Conservation (phyloP, 2,329 filamentous ascomycete species). For the Aspergillus candidus region DNA sequence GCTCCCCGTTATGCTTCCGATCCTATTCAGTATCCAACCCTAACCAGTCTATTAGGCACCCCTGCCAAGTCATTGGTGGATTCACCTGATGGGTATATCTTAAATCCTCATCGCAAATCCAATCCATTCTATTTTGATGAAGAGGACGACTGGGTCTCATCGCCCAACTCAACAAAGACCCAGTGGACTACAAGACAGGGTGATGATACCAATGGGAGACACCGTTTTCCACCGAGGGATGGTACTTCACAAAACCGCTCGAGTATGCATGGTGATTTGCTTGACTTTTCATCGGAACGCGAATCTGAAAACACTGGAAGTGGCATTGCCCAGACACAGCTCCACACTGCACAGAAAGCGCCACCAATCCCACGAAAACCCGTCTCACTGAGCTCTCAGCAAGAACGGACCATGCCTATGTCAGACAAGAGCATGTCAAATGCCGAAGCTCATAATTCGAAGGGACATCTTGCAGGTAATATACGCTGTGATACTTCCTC, state of each 20-base stretch:
- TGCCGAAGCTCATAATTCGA: not conserved
- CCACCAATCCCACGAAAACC: slow-evolving; percentile 61
- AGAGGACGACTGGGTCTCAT: slow-evolving; percentile 74
- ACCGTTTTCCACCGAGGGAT: slow-evolving; percentile 19
- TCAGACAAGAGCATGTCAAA: not conserved
- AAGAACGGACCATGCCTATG: not conserved
- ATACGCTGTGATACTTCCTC: too few species aligned
- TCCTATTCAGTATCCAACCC: slow-evolving; percentile 7
- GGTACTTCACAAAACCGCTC: not conserved
- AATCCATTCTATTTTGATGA: slow-evolving; percentile 74
- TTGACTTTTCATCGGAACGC: too few species aligned
- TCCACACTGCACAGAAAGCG: slow-evolving; percentile 17
- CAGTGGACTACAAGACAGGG: slow-evolving; percentile 7
- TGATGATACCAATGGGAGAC: slow-evolving; percentile 12
- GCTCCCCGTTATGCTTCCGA: not conserved
- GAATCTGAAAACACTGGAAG: too few species aligned
- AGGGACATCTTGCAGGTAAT: too few species aligned
- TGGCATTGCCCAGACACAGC: too few species aligned
- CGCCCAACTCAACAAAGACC: slow-evolving; percentile 10
- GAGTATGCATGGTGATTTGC: too few species aligned
- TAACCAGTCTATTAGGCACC: slow-evolving; percentile 45
- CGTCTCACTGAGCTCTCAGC: slow-evolving; percentile 30
- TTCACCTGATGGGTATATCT: slow-evolving; percentile 58
- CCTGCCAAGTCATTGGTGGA: slow-evolving; percentile 67
- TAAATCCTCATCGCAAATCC: slow-evolving; percentile 67